A percentile compares a stretch with the other conserved stretches of the same genome.
These are phyloP conservation scores for Lactifluus rugatus DNA, from an alignment of 768 basidiomycete genomes.

Conservation along the genomic window DNA sequence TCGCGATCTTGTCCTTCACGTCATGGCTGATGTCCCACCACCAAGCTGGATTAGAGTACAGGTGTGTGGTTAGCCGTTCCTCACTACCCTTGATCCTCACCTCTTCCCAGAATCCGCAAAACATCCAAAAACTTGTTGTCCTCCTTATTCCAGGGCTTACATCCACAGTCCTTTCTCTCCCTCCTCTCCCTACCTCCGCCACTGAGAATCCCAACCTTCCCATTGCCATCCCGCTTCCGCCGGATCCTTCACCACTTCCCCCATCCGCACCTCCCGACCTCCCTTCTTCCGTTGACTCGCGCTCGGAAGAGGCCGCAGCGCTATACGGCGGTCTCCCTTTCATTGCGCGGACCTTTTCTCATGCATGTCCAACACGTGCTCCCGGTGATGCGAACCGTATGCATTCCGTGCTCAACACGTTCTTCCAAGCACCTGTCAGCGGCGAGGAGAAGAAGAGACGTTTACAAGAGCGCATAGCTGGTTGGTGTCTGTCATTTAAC, in stretches of 20 bases:
- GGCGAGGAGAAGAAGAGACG: constrained; percentile 71
- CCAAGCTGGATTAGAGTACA: constrained; percentile 82
- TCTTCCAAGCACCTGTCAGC: constrained; percentile 75
- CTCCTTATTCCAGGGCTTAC: constrained; percentile 84
- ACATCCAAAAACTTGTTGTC: constrained; percentile 69
- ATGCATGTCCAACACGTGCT: constrained; percentile 87
- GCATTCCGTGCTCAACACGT: constrained; percentile 75
- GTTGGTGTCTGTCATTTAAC: constrained; percentile 23
- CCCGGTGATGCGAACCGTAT: constrained; percentile 81
- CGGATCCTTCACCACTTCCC: constrained; percentile 22
- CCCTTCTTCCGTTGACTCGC: constrained; percentile 19
- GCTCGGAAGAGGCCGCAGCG: constrained; percentile 18
- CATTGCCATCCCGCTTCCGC: constrained; percentile 35
- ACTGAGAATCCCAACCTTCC: constrained; percentile 50
- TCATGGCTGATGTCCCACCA: constrained; percentile 73
- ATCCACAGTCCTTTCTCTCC: constrained; percentile 59
- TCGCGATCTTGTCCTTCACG: constrained; percentile 75
- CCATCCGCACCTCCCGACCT: not conserved
- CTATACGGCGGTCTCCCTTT: constrained; percentile 41
- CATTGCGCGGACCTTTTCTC: constrained; percentile 74
- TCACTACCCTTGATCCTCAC: not conserved
- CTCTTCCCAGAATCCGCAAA: constrained; percentile 49
- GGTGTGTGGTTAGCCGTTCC: constrained; percentile 32
- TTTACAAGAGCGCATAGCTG: constrained; percentile 33
- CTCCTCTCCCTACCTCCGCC: constrained; percentile 60